These are phyloP conservation scores for Puccinellia tenuiflora DNA, from an alignment of 176 grass and related monocot species.

Conservation along the genomic window DNA sequence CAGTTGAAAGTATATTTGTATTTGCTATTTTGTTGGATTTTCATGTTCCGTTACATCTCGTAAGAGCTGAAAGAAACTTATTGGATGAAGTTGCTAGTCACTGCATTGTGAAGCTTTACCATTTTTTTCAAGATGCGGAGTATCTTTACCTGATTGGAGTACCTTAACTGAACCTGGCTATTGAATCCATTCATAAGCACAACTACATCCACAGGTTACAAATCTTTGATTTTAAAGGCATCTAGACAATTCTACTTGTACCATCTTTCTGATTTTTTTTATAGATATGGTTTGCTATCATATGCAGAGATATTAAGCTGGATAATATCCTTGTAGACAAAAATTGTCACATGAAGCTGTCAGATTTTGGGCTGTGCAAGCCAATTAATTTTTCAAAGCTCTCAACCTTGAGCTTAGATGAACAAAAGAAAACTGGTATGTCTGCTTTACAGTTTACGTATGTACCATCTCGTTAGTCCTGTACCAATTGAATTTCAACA, in stretches of 20 bases:
- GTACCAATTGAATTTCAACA: background rate
- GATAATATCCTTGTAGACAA: constrained; percentile 93
- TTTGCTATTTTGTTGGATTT: too few species aligned
- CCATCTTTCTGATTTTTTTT: constrained; percentile 26
- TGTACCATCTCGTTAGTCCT: background rate
- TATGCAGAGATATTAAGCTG: constrained; percentile 95
- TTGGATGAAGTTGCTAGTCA: too few species aligned
- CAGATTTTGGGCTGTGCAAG: constrained; percentile 95
- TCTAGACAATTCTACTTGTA: background rate
- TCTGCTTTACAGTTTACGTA: background rate
- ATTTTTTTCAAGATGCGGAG: too few species aligned
- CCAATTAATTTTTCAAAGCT: constrained; percentile 91
- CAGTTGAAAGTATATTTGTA: too few species aligned
- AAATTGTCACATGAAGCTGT: constrained; percentile 94
- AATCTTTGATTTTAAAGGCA: too few species aligned
- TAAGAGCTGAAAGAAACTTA: too few species aligned
- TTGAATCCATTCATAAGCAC: constrained; percentile 96
- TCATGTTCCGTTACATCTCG: too few species aligned
- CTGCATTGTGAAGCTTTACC: too few species aligned
- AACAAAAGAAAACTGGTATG: constrained; percentile 89
- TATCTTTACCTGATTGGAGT: too few species aligned
- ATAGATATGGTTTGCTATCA: constrained; percentile 22
- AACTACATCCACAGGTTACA: constrained; percentile 96
- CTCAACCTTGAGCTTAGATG: constrained; percentile 84
- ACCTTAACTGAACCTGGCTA: constrained; percentile 88